Evolutionary conservation across 495 filamentous ascomycete genomes (phyloP).

Genomic region (Aspergillus biplanus): DNA sequence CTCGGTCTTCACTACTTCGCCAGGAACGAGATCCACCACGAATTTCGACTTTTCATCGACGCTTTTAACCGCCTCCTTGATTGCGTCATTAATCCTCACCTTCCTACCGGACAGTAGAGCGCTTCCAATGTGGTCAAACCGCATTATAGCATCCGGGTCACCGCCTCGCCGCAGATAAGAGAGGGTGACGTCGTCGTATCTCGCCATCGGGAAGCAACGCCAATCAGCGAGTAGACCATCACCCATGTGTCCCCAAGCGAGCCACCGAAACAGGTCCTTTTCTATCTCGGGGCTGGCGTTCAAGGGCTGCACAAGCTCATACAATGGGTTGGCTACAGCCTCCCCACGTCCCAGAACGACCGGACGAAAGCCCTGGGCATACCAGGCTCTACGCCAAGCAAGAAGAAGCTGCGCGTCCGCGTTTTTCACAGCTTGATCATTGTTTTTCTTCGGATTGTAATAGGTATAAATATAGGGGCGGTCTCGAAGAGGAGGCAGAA

Average conservation of each 20-base stretch:
- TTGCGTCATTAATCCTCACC: conserved; percentile 61
- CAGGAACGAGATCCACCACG: conserved; percentile 59
- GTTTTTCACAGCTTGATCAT: conserved; percentile 60
- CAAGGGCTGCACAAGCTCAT: conserved; percentile 62
- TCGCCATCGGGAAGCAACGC: conserved; percentile 82
- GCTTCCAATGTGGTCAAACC: conserved; percentile 72
- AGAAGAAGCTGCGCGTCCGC: conserved; percentile 80
- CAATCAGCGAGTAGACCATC: conserved; percentile 80
- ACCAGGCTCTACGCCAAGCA: conserved; percentile 92
- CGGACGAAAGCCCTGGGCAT: conserved; percentile 88
- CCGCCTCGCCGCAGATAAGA: conserved; percentile 72
- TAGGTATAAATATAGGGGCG: conserved; percentile 90
- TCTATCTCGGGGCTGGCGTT: conserved; percentile 60
- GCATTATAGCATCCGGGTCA: conserved; percentile 66
- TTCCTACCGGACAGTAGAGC: conserved; percentile 78
- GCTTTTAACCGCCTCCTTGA: conserved; percentile 67
- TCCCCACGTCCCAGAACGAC: conserved; percentile 79
- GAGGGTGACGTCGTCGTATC: conserved; percentile 72
- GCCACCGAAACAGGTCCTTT: conserved; percentile 78
- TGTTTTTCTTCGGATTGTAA: conserved; percentile 71
- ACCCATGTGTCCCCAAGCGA: conserved; percentile 95
- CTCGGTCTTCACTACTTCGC: conserved; percentile 67
- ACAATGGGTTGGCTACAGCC: conserved; percentile 82
- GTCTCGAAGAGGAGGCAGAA: conserved; percentile 76
- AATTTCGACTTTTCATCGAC: conserved; percentile 56